Conservation (phyloP, 2,329 filamentous ascomycete species). For the Rasamsonia emersonii region DNA sequence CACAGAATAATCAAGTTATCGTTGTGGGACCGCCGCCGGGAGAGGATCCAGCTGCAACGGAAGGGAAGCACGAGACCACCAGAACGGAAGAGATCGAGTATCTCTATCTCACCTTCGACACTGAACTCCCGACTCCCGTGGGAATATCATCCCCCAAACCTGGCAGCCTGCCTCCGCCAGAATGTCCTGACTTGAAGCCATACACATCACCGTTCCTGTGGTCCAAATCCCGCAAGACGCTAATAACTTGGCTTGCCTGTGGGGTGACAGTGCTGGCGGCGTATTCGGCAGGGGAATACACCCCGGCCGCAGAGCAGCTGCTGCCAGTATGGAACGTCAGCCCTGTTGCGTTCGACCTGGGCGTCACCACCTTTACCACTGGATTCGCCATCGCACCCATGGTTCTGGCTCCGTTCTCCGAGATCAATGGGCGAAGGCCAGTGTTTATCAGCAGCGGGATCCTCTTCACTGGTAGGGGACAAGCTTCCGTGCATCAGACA, state of each 20-base stretch:
- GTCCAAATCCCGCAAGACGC: conserved; percentile 58
- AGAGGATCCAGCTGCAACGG: not conserved
- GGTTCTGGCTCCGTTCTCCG: conserved; percentile 72
- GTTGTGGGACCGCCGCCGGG: not conserved
- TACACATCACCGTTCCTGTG: conserved; percentile 67
- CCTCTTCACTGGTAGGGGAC: conserved; percentile 52
- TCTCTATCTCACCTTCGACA: conserved; percentile 56
- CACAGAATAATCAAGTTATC: no score
- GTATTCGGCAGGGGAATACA: conserved; percentile 73
- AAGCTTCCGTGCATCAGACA: no score
- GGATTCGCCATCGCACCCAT: conserved; percentile 81
- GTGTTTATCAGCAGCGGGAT: conserved; percentile 69
- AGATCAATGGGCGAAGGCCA: conserved; percentile 77
- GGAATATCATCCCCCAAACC: conserved; percentile 21
- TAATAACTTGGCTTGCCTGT: conserved; percentile 66
- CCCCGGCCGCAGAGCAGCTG: conserved; percentile 59
- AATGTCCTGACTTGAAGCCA: conserved; percentile 55
- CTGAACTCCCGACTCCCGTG: conserved; percentile 43
- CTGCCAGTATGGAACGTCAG: conserved; percentile 57
- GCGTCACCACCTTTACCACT: conserved; percentile 72
- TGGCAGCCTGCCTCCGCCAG: conserved; percentile 38
- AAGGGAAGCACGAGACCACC: no score
- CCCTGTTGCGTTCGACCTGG: conserved; percentile 57
- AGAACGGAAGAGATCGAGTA: conserved; percentile 44
- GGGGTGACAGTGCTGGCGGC: conserved; percentile 68